These are phyloP conservation scores for Furcasterigmium sp. DNA, from an alignment of 2,329 filamentous ascomycete species.

Conservation along the genomic window DNA sequence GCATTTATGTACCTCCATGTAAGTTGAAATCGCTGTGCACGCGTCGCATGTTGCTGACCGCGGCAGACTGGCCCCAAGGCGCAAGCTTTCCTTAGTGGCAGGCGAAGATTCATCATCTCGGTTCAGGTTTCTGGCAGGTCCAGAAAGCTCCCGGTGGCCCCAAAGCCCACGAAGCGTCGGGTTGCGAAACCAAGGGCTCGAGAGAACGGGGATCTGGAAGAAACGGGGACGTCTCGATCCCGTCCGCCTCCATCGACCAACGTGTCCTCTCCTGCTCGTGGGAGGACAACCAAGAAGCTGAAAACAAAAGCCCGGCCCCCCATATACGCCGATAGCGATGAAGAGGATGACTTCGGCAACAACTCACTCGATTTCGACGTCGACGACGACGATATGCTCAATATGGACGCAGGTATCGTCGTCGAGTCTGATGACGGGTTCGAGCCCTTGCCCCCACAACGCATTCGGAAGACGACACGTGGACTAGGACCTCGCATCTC, in stretches of 20 bases:
- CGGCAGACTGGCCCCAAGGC: constrained; percentile 34
- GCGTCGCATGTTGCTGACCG: background rate
- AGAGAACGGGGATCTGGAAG: constrained; percentile 21
- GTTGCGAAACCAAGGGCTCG: constrained; percentile 25
- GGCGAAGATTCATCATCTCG: constrained; percentile 38
- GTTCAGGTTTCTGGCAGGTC: constrained; percentile 29
- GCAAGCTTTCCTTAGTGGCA: constrained; percentile 35
- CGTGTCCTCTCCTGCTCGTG: constrained; percentile 46
- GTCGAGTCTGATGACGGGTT: constrained; percentile 44
- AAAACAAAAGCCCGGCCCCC: constrained; percentile 21
- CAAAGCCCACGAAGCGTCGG: constrained; percentile 12
- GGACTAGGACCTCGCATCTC: constrained; percentile 54
- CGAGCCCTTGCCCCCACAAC: constrained; percentile 31
- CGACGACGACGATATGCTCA: constrained; percentile 29
- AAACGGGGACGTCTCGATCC: constrained; percentile 14
- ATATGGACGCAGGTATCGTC: no score
- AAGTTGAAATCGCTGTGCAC: no score
- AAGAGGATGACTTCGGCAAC: constrained; percentile 36
- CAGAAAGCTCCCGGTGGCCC: constrained; percentile 19
- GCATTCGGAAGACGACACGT: constrained; percentile 8
- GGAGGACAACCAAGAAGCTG: constrained; percentile 21
- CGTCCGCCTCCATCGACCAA: constrained; percentile 34
- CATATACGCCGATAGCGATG: constrained; percentile 12
- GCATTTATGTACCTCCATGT: constrained; percentile 69
- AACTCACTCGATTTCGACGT: constrained; percentile 45